Percentiles rank a stretch among this genome's conserved stretches.
Conservation (phyloP, 257 asterid species). For the Solanum tarijense region DNA sequence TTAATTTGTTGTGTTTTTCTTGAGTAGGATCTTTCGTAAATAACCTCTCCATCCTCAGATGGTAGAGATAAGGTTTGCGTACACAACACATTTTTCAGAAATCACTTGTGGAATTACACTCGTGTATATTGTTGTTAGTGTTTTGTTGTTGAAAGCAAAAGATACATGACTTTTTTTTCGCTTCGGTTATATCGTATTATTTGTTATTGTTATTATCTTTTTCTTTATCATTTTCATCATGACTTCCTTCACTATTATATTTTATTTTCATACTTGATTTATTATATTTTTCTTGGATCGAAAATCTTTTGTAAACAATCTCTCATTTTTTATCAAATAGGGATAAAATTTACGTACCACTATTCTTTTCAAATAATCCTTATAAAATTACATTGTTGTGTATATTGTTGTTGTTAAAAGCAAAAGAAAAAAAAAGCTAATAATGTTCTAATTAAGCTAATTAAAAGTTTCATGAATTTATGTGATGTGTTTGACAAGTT, state of each 20-base stretch:
- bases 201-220: background rate
- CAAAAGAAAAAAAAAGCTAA: background rate
- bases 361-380: background rate
- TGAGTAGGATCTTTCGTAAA: background rate
- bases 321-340: too few species aligned
- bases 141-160: background rate
- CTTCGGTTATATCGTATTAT: background rate
- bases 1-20: background rate
- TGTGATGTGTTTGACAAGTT: background rate
- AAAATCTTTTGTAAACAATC: too few species aligned
- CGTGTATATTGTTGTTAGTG: background rate
- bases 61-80: background rate
- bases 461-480: background rate
- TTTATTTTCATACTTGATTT: background rate
- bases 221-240: background rate
- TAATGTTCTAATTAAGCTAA: background rate
- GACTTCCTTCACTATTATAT: background rate
- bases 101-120: background rate
- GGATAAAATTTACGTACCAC: background rate
- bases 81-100: background rate
- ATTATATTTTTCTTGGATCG: background rate
- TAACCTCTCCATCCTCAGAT: background rate
- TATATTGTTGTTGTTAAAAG: background rate
- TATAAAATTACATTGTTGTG: background rate
- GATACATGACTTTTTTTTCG: background rate